Conservation (phyloP, 2,329 filamentous ascomycete genomes). For the Penicillium sp. region DNA sequence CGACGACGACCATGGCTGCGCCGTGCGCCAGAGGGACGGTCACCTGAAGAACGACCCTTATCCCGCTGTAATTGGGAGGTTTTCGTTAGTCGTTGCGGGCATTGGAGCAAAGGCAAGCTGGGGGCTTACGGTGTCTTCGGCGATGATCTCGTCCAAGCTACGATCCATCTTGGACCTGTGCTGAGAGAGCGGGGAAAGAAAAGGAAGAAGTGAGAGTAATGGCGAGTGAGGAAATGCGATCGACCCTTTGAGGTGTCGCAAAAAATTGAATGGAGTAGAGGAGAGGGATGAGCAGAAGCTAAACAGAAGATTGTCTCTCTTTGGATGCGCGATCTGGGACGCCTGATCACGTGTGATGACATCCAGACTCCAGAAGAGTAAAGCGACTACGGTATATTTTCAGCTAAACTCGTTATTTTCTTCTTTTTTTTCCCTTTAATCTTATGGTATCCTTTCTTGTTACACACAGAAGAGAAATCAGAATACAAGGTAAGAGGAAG, state of each 20-base stretch:
- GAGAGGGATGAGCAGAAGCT: background rate
- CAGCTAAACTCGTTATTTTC: background rate
- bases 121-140: conserved; percentile 52
- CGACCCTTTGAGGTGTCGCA: background rate
- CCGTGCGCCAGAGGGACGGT: conserved; percentile 28
- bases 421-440: conserved; percentile 3
- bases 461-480: conserved; percentile 17
- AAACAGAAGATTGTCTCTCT: background rate
- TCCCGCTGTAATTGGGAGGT: conserved; percentile 14
- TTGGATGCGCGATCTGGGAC: background rate
- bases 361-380: background rate
- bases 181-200: background rate
- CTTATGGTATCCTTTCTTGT: conserved; percentile 19
- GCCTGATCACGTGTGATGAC: background rate
- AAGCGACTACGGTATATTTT: background rate
- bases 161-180: conserved; percentile 51
- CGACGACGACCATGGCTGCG: conserved; percentile 54
- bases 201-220: background rate
- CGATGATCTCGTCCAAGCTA: conserved; percentile 60
- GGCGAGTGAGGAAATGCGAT: background rate
- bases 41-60: conserved; percentile 21
- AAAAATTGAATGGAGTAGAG: background rate
- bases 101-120: conserved; percentile 2
- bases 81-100: conserved; percentile 13
- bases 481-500: conserved; percentile 13